These are phyloP conservation scores for Penicillium paradoxum DNA, from an alignment of 495 filamentous ascomycete genomes.

Conservation along the genomic window DNA sequence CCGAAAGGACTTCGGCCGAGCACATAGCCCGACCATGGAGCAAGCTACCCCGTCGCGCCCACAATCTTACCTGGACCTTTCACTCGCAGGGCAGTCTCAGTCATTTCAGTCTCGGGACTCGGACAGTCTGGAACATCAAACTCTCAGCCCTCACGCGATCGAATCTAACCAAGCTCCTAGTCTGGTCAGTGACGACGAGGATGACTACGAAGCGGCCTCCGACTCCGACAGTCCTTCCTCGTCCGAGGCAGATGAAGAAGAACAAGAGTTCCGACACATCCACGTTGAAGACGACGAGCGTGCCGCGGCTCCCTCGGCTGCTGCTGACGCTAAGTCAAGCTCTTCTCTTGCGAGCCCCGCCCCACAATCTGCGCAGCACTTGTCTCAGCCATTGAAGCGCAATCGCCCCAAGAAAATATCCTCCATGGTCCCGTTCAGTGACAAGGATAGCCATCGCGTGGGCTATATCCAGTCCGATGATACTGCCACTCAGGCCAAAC, in stretches of 20 bases:
- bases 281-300: conserved; percentile 51
- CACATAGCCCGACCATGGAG: conserved; percentile 22
- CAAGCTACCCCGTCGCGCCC: conserved; percentile 32
- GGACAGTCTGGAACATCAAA: conserved; percentile 50
- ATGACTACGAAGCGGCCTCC: conserved; percentile 57
- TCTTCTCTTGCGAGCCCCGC: conserved; percentile 33
- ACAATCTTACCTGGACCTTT: conserved; percentile 32
- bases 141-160: conserved; percentile 74
- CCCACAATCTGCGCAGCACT: conserved; percentile 23
- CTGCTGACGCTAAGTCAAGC: conserved; percentile 33
- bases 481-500: conserved; percentile 23
- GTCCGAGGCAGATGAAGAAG: conserved; percentile 42
- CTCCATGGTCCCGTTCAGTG: conserved; percentile 40
- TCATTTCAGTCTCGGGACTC: conserved; percentile 35
- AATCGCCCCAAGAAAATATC: conserved; percentile 40
- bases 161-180: conserved; percentile 78
- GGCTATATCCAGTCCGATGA: conserved; percentile 42
- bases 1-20: conserved; percentile 48
- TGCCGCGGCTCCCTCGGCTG: conserved; percentile 26
- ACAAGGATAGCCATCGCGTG: conserved; percentile 42
- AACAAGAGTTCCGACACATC: conserved; percentile 47
- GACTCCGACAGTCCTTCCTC: conserved; percentile 45
- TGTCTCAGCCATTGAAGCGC: conserved; percentile 44
- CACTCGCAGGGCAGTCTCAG: conserved; percentile 28
- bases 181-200: conserved; percentile 80